phyloP scores from a whole-genome alignment of 179 eudicot genomes.

The Sideroxylon spinosum region DNA sequence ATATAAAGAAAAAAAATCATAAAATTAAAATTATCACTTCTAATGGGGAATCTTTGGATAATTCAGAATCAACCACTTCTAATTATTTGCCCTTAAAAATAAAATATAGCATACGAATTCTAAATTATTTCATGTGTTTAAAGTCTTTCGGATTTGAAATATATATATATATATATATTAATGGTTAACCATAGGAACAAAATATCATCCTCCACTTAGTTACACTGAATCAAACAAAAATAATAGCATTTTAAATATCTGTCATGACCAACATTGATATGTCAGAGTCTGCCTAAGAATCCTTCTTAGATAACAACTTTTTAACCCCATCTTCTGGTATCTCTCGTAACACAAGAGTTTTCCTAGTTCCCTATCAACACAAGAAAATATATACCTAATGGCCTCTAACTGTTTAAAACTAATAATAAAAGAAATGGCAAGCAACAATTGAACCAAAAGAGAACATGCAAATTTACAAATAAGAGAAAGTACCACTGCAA shows the following conservation, averaged over 20 bases:
- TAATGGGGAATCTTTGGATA: not conserved
- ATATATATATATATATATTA: too few relatives aligned
- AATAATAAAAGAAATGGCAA: too few relatives aligned
- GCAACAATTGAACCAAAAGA: too few relatives aligned
- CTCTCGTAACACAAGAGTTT: conserved; percentile 71
- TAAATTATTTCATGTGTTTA: not conserved
- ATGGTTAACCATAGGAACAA: not conserved
- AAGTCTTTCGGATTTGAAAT: not conserved
- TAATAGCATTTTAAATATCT: conserved; percentile 38
- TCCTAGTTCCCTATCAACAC: conserved; percentile 60
- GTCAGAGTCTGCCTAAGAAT: conserved; percentile 75
- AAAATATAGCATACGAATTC: not conserved
- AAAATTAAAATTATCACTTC: not conserved
- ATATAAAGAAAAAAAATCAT: too few relatives aligned
- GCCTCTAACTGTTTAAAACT: too few relatives aligned
- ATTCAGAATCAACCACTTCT: not conserved
- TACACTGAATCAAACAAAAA: not conserved
- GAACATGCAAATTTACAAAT: too few relatives aligned
- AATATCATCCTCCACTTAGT: not conserved
- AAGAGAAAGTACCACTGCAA: too few relatives aligned
- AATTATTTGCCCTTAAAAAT: not conserved
- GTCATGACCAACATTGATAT: conserved; percentile 78
- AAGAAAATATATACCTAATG: not conserved
- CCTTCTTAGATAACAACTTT: conserved; percentile 48
- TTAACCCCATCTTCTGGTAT: conserved; percentile 67